Evolutionary conservation across 108 stramenopile genomes (phyloP), one percentile per base, ranked within the genome.

Genomic region (Discostella stelligeroides): DNA sequence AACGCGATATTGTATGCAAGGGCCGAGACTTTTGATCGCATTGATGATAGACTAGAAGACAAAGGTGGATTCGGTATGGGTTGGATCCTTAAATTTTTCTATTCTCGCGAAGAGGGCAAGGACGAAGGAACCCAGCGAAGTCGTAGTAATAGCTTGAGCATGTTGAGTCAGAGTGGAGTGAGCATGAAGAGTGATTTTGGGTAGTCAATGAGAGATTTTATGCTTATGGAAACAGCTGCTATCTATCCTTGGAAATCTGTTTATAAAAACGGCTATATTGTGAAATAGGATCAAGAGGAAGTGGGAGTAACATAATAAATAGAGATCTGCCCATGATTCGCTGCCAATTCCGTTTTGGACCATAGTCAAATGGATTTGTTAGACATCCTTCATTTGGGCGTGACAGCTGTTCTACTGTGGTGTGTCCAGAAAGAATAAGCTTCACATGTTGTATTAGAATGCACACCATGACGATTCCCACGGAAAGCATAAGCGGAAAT

Each of bases 21-120:
- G 40, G 91, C 85, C 9, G 84, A 84, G 20, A 89, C 86, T 4
- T 93, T 96, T 62, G 91, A 95, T 60, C 84, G 91, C 13, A 79
- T 88, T 14, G 88, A 85, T 50, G 88, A 88, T 38, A 82, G 88
- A 49, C 68, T 88, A 57, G 82, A 90, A 58, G 88, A 91, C 45
- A 79, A 77, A 50, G 88, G 84, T 28, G 88, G 85, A 10, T 92
- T 90, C 56, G 88, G 91, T n/a, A 83, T 92, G 73, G 84, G 82
- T 34, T 94, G 90, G 93, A 84, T 95, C 28, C 62, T 92, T 25
- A 62, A 83, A 25, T 88, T 88, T 66, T 85, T 92, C 56, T 92
- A 88, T 59, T 87, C 78, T 57, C 66, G 82, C 23, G 50, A 74
- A 25, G 56, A 75, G 14, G 45, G 63, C 34, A 72, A 75, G 34